These are phyloP conservation scores for Cerioporus squamosus DNA, from an alignment of 1,284 basidiomycete species.

Conservation along the genomic window DNA sequence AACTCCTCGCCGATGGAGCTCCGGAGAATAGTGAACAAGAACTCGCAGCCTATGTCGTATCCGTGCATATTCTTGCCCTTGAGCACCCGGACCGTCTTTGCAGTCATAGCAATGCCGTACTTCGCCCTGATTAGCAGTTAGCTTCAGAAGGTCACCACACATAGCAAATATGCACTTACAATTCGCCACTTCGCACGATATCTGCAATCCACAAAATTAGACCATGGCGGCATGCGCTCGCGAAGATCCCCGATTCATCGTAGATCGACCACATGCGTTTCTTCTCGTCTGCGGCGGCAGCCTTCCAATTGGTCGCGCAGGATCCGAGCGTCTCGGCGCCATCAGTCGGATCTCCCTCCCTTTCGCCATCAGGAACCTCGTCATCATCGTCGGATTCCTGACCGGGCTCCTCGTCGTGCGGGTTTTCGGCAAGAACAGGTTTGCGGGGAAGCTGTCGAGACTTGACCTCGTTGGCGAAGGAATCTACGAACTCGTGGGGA, in stretches of 20 bases:
- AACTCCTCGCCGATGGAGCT: slow-evolving; percentile 32
- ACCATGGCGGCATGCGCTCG: slow-evolving; percentile 35
- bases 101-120: slow-evolving; percentile 36
- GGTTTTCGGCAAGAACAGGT: background rate
- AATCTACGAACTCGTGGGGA: slow-evolving; percentile 29
- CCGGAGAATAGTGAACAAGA: slow-evolving; percentile 29
- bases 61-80: background rate
- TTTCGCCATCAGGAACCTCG: background rate
- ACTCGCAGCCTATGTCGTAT: slow-evolving; percentile 42
- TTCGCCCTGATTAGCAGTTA: slow-evolving; percentile 35
- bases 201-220: slow-evolving; percentile 29
- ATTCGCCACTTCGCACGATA: slow-evolving; percentile 38
- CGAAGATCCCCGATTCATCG: slow-evolving; percentile 38
- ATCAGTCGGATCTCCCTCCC: slow-evolving; percentile 26
- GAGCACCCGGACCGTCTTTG: slow-evolving; percentile 27
- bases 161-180: slow-evolving; percentile 24
- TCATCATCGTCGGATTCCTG: background rate
- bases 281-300: slow-evolving; percentile 34
- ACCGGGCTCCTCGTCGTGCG: too few relatives aligned
- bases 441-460: background rate
- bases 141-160: background rate
- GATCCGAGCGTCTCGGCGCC: background rate
- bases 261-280: slow-evolving; percentile 38
- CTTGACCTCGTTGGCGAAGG: slow-evolving; percentile 37
- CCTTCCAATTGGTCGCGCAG: slow-evolving; percentile 40